Base-by-base conservation (phyloP, 306 rosid species). In the Sicyos baderoa region DNA sequence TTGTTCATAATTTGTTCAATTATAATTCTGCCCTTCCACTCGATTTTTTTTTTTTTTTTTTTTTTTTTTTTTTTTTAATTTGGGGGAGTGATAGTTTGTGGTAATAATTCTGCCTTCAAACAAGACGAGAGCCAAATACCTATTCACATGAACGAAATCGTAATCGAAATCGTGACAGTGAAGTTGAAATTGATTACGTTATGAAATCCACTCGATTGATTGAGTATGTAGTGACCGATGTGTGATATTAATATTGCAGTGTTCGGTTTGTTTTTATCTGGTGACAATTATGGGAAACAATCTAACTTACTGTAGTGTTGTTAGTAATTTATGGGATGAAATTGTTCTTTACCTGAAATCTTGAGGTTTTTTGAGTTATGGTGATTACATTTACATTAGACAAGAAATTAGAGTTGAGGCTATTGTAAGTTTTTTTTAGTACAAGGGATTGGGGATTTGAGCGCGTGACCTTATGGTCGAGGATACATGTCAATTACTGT, bases 371-470 rank as follows among this genome's bases (percentile, higher is more conserved):
- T 59, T 60, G 15, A 61, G 68, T 37, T 9, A 40, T 40, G 51
- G 29, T 27, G 68, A 42, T 63, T 63, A 19, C 52, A 42, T 18
- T 63, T 63, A 19, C 52, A 42, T 18, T 42, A 12, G 69, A 63
- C 32, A 19, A 63, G 6, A 40, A 56, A 63, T 42, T 18, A 17
- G 17, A 29, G 60, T 37, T 6, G 45, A 12, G n/a, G 25, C 45
- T 16, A 11, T 52, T 32, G 50, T 29, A 8, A 10, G 18, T 51
- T 51, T 35, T 35, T 35, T 35, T 35, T 32, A 32, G 37, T 32
- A 32, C 37, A 4, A n/a, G n/a, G n/a, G 37, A 32, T 4, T 32
- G 37, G 8, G 42, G 42, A 35, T 35, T 35, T 35, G 42, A 35
- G 1, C 42, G 0, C 6, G 42, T 6, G 7, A 35, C 42, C 42